Conservation (phyloP, 768 basidiomycete species). For the Roridomyces roridus region DNA sequence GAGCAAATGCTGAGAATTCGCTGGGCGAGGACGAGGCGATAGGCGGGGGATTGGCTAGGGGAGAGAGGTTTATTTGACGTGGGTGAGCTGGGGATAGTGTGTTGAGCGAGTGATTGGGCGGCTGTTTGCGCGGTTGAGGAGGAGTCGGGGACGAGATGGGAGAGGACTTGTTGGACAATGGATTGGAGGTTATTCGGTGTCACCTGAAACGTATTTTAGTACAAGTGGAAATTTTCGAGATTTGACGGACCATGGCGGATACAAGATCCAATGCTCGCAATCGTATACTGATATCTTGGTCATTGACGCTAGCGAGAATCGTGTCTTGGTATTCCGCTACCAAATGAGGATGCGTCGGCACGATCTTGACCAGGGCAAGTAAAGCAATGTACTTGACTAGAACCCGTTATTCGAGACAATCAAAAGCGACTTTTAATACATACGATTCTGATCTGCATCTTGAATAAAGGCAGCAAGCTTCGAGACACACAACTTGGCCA, state of each 20-base stretch:
- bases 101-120: slow-evolving; percentile 59
- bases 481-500: slow-evolving; percentile 89
- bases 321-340: slow-evolving; percentile 92
- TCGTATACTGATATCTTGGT: slow-evolving; percentile 93
- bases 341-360: slow-evolving; percentile 88
- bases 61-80: slow-evolving; percentile 42
- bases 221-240: neutral
- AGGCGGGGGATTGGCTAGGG: slow-evolving; percentile 79
- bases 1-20: slow-evolving; percentile 89
- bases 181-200: slow-evolving; percentile 85
- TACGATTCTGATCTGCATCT: slow-evolving; percentile 95
- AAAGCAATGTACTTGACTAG: slow-evolving; percentile 97
- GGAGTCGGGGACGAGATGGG: slow-evolving; percentile 77
- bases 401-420: slow-evolving; percentile 6
- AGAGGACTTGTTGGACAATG: slow-evolving; percentile 88
- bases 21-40: slow-evolving; percentile 83
- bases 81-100: slow-evolving; percentile 40
- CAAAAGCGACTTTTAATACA: slow-evolving; percentile 37
- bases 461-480: slow-evolving; percentile 92
- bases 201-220: slow-evolving; percentile 56
- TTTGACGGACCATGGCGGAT: slow-evolving; percentile 79
- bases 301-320: slow-evolving; percentile 88
- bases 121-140: slow-evolving; percentile 62
- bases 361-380: slow-evolving; percentile 94
- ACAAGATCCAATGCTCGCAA: slow-evolving; percentile 95